These are phyloP conservation scores for Yarrowia porcina DNA, from an alignment of 805 yeast species.

Conservation along the genomic window DNA sequence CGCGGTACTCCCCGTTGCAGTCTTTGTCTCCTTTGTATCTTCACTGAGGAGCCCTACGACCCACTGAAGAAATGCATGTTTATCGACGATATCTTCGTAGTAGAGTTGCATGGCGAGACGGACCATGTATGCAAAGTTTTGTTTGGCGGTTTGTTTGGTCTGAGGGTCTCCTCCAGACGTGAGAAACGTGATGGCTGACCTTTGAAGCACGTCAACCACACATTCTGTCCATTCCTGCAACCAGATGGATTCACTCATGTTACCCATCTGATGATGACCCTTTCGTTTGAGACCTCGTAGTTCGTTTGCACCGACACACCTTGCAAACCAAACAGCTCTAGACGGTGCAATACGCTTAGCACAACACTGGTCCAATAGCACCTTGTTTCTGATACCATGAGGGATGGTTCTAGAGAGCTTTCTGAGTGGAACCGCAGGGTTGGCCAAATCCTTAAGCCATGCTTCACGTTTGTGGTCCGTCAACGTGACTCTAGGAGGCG, in stretches of 20 bases:
- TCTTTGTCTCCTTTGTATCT: background rate
- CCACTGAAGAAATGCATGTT: conserved; percentile 60
- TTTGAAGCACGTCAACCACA: conserved; percentile 58
- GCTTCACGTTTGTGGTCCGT: conserved; percentile 81
- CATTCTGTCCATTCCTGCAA: conserved; percentile 88
- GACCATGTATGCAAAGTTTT: conserved; percentile 52
- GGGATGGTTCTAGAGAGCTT: conserved; percentile 78
- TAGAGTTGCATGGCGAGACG: conserved; percentile 62
- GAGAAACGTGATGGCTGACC: conserved; percentile 45
- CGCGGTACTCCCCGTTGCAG: conserved; percentile 31
- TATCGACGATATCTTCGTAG: conserved; percentile 64
- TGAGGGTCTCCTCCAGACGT: conserved; percentile 37
- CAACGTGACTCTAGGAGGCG: conserved; percentile 86
- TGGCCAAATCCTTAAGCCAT: conserved; percentile 81
- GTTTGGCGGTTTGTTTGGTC: background rate
- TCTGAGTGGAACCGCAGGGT: conserved; percentile 60
- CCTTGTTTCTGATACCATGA: conserved; percentile 78
- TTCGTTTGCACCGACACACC: conserved; percentile 82
- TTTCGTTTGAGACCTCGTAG: conserved; percentile 56
- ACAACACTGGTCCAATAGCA: conserved; percentile 70
- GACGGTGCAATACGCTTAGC: conserved; percentile 63
- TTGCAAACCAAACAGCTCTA: conserved; percentile 89
- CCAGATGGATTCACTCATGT: conserved; percentile 54
- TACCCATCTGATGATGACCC: conserved; percentile 35
- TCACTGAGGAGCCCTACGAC: conserved; percentile 43